These are phyloP conservation scores for Crepidotus variabilis DNA, from an alignment of 768 basidiomycete genomes.

Conservation along the genomic window DNA sequence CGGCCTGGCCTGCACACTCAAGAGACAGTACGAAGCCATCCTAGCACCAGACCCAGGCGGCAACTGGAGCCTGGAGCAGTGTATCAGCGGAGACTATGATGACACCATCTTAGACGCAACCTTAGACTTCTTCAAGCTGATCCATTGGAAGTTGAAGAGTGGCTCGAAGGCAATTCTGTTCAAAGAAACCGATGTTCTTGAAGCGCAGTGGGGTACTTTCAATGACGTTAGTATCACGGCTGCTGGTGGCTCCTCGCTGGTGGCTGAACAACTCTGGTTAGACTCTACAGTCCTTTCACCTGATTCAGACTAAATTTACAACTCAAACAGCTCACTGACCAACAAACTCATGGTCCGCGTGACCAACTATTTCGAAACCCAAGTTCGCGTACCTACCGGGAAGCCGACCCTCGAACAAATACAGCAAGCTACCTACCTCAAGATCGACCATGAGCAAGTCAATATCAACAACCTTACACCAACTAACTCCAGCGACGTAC, in stretches of 20 bases:
- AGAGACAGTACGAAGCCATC: constrained; percentile 92
- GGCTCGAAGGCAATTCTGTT: constrained; percentile 91
- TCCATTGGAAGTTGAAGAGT: constrained; percentile 95
- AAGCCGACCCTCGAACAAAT: constrained; percentile 23
- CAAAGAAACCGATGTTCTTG: constrained; percentile 97
- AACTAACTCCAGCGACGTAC: constrained; percentile 17
- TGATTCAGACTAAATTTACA: background rate
- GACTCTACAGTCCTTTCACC: constrained; percentile 18
- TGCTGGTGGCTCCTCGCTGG: constrained; percentile 80
- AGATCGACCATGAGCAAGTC: constrained; percentile 1
- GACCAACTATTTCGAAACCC: constrained; percentile 91
- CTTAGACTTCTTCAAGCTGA: constrained; percentile 85
- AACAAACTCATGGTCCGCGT: constrained; percentile 92
- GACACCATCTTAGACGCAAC: constrained; percentile 83
- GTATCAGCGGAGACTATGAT: constrained; percentile 90
- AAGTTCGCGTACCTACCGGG: constrained; percentile 73
- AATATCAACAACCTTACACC: constrained; percentile 20
- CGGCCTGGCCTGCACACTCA: constrained; percentile 90
- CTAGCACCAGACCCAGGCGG: constrained; percentile 81
- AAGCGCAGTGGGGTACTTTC: constrained; percentile 94
- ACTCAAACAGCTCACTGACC: constrained; percentile 69
- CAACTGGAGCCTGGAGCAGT: constrained; percentile 85
- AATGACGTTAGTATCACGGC: constrained; percentile 89
- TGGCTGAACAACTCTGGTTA: constrained; percentile 95
- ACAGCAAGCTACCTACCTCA: constrained; percentile 4